Evolutionary conservation across 2,329 filamentous ascomycete species (phyloP), one percentile per base, ranked within the genome.

Genomic region (Nigrospora oryzae): DNA sequence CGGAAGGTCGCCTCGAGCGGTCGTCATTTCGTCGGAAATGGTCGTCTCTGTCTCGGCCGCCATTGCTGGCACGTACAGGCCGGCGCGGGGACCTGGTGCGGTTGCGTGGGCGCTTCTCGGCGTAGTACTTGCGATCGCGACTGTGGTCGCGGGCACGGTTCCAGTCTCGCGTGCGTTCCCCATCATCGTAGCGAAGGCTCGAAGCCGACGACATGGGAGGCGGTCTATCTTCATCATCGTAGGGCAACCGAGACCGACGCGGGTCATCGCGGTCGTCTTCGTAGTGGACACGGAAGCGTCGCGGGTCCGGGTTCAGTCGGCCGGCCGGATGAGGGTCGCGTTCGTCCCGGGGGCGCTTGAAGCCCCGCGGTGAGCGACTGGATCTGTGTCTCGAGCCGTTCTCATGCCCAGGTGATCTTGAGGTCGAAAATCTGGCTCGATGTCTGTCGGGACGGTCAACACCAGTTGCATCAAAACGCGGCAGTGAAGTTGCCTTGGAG

Each of bases 401-500:
- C 34, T 49, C 56, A 53, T 66, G 59, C 38, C 77, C 75, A 55
- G 78, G 78, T 51, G 79, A 80, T 61, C 66, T 68, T 54, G 66
- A 69, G 60, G 68, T 63, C 60, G 77, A 76, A 56, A 69, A 62
- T 74, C 73, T 77, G 64, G 68, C 73, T 68, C 76, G 80, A 70
- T 69, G 76, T 90, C 89, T 95, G 86, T 85, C 79, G 77, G 75
- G 81, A 80, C 84, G 86, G 88, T 95, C 86, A 95, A 95, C 83
- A 79, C 77, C 82, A 79, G 73, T 83, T 84, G 81, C 77, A 78
- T 83, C 80, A 76, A 78, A 70, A 67, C 76, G 77, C 75, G 77
- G 74, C 76, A 83, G 80, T 83, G 84, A 84, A 87, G 85, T 86
- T 93, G 88, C 87, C 88, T 93, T 93, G 66, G 68, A 69, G 59